Evolutionary conservation across 164 flowering plant genomes (phyloP).

Genomic region (Protea cynaroides): DNA sequence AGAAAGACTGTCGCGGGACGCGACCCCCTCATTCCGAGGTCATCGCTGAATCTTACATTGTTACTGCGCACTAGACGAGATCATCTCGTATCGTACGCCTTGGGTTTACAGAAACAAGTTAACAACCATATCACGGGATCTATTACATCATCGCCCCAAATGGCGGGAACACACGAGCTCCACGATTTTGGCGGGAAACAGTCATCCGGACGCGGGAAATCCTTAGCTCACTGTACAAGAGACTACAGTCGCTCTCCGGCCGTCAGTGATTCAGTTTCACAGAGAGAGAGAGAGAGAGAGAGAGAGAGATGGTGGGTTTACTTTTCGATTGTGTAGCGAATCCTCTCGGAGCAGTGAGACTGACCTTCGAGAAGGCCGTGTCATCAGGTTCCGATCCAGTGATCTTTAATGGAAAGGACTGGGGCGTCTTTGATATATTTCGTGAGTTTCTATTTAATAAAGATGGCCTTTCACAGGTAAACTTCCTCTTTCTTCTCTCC

Average conservation of each 20-base stretch:
- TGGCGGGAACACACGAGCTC: neutral
- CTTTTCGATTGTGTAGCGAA: conserved; percentile 71
- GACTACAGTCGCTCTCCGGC: no score
- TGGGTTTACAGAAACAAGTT: no score
- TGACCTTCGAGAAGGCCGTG: conserved; percentile 66
- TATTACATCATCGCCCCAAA: neutral
- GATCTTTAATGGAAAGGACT: conserved; percentile 52
- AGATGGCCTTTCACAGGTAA: conserved; percentile 54
- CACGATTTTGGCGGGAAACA: neutral
- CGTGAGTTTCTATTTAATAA: conserved; percentile 53
- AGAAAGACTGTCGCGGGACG: no score
- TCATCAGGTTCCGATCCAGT: conserved; percentile 50
- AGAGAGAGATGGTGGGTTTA: conserved; percentile 62
- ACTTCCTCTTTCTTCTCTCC: neutral
- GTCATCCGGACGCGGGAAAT: neutral
- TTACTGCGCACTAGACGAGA: no score
- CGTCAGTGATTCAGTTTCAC: conserved; percentile 4
- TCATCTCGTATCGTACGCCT: no score
- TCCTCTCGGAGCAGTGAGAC: conserved; percentile 91
- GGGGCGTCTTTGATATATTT: conserved; percentile 75
- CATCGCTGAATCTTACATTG: no score
- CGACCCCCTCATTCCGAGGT: no score
- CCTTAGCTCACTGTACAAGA: neutral
- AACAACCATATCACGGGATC: no score
- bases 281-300: conserved; percentile 13